phyloP scores from a whole-genome alignment of 257 asterid species.

The Solanum medicagineum region DNA sequence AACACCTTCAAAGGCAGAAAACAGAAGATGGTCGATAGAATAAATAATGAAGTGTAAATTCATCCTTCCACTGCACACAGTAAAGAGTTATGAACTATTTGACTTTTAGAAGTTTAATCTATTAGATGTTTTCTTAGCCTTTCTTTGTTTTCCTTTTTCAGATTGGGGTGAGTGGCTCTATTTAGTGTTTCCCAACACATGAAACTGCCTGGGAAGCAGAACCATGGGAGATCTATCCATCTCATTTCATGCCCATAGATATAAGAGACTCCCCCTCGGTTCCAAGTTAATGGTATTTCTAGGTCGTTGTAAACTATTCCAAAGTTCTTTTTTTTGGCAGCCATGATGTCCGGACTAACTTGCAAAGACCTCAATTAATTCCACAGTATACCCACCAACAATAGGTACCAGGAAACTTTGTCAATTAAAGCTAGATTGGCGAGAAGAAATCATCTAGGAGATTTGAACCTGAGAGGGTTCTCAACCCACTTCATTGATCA shows the following conservation, averaged over 20 bases:
- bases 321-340: not conserved
- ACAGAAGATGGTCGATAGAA: not conserved
- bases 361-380: not conserved
- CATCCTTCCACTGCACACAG: not conserved
- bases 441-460: not conserved
- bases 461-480: not conserved
- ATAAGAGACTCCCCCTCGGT: not conserved
- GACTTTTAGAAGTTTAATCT: not conserved
- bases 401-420: not conserved
- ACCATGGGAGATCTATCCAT: not conserved
- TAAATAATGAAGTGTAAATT: not conserved
- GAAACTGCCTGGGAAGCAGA: not conserved
- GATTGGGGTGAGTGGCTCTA: not conserved
- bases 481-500: not conserved
- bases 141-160: not conserved
- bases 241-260: not conserved
- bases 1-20: not conserved
- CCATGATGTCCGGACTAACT: not conserved
- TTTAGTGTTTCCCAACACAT: not conserved
- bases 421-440: not conserved
- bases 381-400: not conserved
- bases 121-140: not conserved
- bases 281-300: not conserved
- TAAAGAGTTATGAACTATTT: not conserved
- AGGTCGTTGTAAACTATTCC: not conserved